Evolutionary conservation across 352 stramenopile species (phyloP), one percentile per base, ranked within the genome.

Genomic region (Pythium brachiatum): DNA sequence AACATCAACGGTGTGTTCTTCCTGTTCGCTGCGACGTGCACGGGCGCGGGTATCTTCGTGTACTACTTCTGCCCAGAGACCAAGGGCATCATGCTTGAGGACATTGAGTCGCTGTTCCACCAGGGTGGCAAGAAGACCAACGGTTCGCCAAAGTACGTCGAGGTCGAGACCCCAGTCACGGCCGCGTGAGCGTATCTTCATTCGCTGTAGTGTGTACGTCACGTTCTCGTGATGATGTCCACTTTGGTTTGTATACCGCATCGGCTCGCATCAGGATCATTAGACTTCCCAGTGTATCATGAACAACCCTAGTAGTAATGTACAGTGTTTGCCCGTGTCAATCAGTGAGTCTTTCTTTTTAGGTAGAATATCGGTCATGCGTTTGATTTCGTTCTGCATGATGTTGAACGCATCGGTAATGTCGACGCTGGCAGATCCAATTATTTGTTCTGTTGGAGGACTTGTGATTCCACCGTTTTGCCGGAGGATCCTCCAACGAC

Each of bases 1-100:
- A n/a, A n/a, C n/a, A n/a, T n/a, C 55, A 69, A 74, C 38, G 61
- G 69, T 15, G 68, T 81, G 8, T 88, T 86, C 64, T 76, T 70
- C 53, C 65, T 86, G 29, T 84, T 86, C 46, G 60, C 65, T 0
- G 73, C 46, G 2, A 48, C 80, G n/a, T 74, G 74, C 11, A 62
- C 69, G 20, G 29, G 62, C 34, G 58, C 39, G 29, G 62, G 56
- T 16, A 47, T 65, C 18, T 76, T 76, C 27, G 72, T 77, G 16
- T 71, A 67, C 53, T 73, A 43, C 27, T 64, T 66, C 46, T 79
- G 72, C 43, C 72, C 72, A 3, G 72, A 79, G 61, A 79, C 72
- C 32, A 75, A 76, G 27, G 66, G 62, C 5, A 27, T 77, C 6
- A 36, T 76, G 48, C 39, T 75, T 11, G 72, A 79, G 64, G 72